These are phyloP conservation scores for Prunus dulcis DNA, from an alignment of 306 rosid genomes.

Conservation along the genomic window DNA sequence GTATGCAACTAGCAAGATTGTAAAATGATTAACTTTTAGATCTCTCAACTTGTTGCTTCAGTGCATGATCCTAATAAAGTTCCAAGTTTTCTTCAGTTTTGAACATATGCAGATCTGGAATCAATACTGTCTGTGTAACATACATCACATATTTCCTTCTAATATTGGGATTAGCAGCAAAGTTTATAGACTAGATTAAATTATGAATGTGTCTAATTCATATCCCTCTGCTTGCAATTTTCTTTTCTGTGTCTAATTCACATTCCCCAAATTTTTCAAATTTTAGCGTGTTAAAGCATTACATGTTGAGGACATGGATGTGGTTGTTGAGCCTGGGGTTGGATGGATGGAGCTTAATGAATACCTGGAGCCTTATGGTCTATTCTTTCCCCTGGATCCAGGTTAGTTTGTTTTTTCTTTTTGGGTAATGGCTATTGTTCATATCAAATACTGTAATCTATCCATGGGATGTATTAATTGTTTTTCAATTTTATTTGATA, in stretches of 20 bases:
- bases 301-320: constrained; percentile 93
- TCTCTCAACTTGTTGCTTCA: background rate
- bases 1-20: background rate
- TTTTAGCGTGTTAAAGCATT: constrained; percentile 69
- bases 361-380: constrained; percentile 87
- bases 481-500: background rate
- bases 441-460: background rate
- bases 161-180: background rate
- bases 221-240: background rate
- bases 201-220: background rate
- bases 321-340: constrained; percentile 93
- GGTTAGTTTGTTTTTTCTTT: constrained; percentile 45
- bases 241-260: constrained; percentile 21
- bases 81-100: background rate
- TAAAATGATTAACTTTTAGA: background rate
- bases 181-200: background rate
- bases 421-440: background rate
- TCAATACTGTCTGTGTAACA: background rate
- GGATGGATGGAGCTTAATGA: constrained; percentile 99
- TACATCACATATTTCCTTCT: background rate
- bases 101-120: background rate
- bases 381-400: constrained; percentile 98
- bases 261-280: constrained; percentile 17
- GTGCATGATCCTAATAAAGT: background rate
- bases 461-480: background rate